Evolutionary conservation across 176 grass and related monocot genomes (phyloP).

Genomic region (Oryza brachyantha): DNA sequence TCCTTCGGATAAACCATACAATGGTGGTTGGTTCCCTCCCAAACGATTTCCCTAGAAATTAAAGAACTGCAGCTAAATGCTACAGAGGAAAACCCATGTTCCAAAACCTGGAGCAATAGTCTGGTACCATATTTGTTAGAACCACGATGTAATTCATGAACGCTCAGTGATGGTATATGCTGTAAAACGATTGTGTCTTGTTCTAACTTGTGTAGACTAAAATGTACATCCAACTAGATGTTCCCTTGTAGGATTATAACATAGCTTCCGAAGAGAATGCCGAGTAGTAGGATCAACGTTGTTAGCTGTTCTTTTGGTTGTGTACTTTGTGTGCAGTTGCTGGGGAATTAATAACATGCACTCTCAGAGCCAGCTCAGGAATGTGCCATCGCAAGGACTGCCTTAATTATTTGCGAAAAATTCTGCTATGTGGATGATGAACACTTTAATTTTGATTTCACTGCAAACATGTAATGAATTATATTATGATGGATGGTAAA

Average conservation of each 20-base stretch:
- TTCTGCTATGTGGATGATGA: background rate
- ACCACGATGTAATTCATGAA: background rate
- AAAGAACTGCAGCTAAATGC: background rate
- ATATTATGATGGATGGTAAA: background rate
- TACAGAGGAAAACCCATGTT: background rate
- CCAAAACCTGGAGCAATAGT: background rate
- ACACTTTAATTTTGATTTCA: background rate
- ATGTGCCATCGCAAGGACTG: background rate
- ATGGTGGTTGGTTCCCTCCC: slow-evolving; percentile 45
- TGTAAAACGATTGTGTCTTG: slow-evolving; percentile 46
- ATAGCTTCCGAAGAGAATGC: background rate
- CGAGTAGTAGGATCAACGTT: background rate
- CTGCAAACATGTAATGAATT: background rate
- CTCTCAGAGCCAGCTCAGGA: background rate
- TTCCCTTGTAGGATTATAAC: slow-evolving; percentile 4
- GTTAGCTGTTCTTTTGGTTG: background rate
- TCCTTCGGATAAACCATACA: slow-evolving; percentile 31
- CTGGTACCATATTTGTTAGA: background rate
- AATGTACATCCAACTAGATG: slow-evolving; percentile 26
- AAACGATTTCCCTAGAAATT: slow-evolving; percentile 28
- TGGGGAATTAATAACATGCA: slow-evolving; percentile 25
- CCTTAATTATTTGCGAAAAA: slow-evolving; percentile 7
- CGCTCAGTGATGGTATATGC: background rate
- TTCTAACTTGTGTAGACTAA: slow-evolving; percentile 31
- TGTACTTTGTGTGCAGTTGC: slow-evolving; percentile 33